These are phyloP conservation scores for Solanum commersonii DNA, from an alignment of 257 asterid genomes.

Conservation along the genomic window DNA sequence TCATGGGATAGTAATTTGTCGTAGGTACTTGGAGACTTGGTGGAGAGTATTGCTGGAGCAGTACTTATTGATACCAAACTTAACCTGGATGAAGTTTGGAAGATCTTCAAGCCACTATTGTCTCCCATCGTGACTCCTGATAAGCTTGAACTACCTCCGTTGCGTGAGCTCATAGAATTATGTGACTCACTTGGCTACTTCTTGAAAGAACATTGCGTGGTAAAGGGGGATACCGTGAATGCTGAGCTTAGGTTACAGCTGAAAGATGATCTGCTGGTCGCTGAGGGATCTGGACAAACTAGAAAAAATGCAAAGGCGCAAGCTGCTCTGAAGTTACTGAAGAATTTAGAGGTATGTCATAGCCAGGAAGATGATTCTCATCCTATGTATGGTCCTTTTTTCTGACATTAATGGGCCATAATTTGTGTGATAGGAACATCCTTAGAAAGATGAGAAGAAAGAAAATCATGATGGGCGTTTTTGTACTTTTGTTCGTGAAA, in stretches of 20 bases:
- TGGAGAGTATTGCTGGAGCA: constrained; percentile 92
- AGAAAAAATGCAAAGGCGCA: constrained; percentile 69
- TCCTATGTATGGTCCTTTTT: not conserved
- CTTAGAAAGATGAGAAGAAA: not conserved
- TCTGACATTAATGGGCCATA: not conserved
- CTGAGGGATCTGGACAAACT: constrained; percentile 49
- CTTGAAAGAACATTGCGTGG: constrained; percentile 23
- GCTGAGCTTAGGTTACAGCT: constrained; percentile 62
- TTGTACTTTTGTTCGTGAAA: not conserved
- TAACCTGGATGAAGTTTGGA: constrained; percentile 67
- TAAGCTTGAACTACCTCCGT: constrained; percentile 76
- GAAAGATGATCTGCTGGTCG: constrained; percentile 43
- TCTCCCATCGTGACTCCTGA: constrained; percentile 95
- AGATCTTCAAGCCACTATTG: constrained; percentile 55
- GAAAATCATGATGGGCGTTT: not conserved
- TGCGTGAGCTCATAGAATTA: constrained; percentile 66
- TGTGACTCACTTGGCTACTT: constrained; percentile 86
- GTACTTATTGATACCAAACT: constrained; percentile 76
- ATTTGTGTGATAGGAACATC: not conserved
- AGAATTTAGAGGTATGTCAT: constrained; percentile 61
- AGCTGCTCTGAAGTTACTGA: constrained; percentile 66
- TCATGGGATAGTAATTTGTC: not conserved
- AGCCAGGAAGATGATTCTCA: not conserved
- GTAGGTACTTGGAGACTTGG: constrained; percentile 93
- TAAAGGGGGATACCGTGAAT: constrained; percentile 38